phyloP scores from a whole-genome alignment of 129 eudicot genomes.

The Tagetes erecta region DNA sequence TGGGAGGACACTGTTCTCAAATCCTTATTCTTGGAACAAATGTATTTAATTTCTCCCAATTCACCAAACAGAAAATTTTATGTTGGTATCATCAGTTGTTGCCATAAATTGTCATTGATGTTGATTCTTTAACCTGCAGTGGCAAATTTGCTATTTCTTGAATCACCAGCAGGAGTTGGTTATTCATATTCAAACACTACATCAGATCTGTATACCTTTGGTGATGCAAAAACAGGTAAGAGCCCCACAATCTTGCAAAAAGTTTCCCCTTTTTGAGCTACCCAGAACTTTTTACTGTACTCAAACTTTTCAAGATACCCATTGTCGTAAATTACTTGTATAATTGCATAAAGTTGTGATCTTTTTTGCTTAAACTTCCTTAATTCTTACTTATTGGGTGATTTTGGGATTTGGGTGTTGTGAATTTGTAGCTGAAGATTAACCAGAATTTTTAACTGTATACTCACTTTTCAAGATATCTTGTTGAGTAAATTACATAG shows the following conservation, averaged over 20 bases:
- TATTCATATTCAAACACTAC: conserved; percentile 85
- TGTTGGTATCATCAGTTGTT: background rate
- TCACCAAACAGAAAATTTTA: background rate
- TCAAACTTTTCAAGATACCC: conserved; percentile 2
- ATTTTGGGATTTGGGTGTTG: conserved; percentile 31
- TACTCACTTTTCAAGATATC: conserved; percentile 4
- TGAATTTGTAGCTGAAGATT: background rate
- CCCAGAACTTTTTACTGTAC: background rate
- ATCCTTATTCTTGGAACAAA: conserved; percentile 93
- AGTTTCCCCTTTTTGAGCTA: conserved; percentile 17
- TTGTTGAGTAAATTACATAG: conserved; percentile 1
- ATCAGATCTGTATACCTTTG: conserved; percentile 73
- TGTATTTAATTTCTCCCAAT: conserved; percentile 45
- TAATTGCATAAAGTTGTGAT: conserved; percentile 12
- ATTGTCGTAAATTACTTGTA: conserved; percentile 1
- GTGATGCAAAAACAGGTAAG: conserved; percentile 88
- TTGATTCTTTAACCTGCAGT: conserved; percentile 47
- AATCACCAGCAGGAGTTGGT: conserved; percentile 99
- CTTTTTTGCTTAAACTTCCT: conserved; percentile 32
- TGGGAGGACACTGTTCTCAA: conserved; percentile 72
- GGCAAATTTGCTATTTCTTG: conserved; percentile 97
- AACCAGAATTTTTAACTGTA: background rate
- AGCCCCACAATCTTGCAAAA: conserved; percentile 3
- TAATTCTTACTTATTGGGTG: conserved; percentile 26
- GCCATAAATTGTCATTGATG: conserved; percentile 18